Evolutionary conservation across 2,329 filamentous ascomycete genomes (phyloP).

Genomic region (Sclerotinia borealis): DNA sequence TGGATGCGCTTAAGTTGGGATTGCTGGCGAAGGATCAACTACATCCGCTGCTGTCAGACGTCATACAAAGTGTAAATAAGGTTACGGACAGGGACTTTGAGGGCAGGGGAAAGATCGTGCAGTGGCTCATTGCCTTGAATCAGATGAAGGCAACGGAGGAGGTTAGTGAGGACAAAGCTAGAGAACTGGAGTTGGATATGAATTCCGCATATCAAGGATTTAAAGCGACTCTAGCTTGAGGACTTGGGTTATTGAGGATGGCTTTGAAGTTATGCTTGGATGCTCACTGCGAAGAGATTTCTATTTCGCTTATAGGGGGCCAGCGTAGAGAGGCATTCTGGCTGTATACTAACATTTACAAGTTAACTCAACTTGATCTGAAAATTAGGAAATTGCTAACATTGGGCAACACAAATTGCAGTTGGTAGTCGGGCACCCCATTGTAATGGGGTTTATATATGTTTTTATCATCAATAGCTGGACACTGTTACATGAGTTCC

Average conservation of each 20-base stretch:
- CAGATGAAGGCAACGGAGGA: constrained; percentile 97
- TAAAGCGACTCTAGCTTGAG: constrained; percentile 45
- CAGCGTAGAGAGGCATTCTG: too few species aligned
- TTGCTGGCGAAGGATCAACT: constrained; percentile 91
- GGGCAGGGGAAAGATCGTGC: constrained; percentile 91
- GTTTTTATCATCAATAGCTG: neutral
- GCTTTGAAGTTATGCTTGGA: neutral
- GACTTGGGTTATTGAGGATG: neutral
- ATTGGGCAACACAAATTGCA: neutral
- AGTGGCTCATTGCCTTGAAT: constrained; percentile 95
- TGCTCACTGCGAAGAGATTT: neutral
- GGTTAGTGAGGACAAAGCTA: constrained; percentile 75
- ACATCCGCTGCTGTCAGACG: constrained; percentile 90
- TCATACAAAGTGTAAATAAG: constrained; percentile 95
- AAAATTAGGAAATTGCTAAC: neutral
- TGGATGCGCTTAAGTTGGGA: constrained; percentile 89
- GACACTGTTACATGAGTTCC: neutral
- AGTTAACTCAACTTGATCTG: neutral
- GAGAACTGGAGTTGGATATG: constrained; percentile 88
- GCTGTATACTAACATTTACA: neutral
- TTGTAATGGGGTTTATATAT: neutral
- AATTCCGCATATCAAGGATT: constrained; percentile 93
- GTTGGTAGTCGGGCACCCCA: neutral
- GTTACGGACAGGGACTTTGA: constrained; percentile 95
- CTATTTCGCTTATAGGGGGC: neutral